A percentile compares a stretch with the other conserved stretches of the same genome.
Evolutionary conservation across 2,329 filamentous ascomycete genomes (phyloP).

Genomic region (Cyphellophora attinorum): DNA sequence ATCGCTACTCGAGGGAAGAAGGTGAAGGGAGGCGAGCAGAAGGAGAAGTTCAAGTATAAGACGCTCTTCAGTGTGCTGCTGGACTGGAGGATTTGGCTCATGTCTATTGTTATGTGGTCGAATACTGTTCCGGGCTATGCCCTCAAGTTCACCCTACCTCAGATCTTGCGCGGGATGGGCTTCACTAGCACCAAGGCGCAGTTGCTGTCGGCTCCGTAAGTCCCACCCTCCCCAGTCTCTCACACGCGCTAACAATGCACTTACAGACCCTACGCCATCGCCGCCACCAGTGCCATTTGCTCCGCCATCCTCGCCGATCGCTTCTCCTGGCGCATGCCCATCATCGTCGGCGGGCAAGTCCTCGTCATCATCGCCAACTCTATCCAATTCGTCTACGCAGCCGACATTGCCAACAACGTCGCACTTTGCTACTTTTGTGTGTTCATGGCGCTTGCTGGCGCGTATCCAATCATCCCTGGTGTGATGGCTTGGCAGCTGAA

Average conservation of each 20-base stretch:
- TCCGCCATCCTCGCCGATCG: conserved; percentile 29
- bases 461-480: conserved; percentile 34
- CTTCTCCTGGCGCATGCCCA: conserved; percentile 30
- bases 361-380: conserved; percentile 26
- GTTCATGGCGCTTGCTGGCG: conserved; percentile 32
- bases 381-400: conserved; percentile 27
- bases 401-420: conserved; percentile 29
- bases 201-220: conserved; percentile 23
- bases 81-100: conserved; percentile 41
- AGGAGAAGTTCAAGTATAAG: conserved; percentile 24
- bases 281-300: conserved; percentile 18
- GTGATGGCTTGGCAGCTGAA: conserved; percentile 33
- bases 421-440: conserved; percentile 35
- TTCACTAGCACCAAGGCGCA: conserved; percentile 27
- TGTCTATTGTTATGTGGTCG: conserved; percentile 34
- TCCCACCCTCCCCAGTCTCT: too few species aligned
- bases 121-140: conserved; percentile 30
- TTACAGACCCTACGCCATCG: conserved; percentile 28
- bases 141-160: conserved; percentile 27
- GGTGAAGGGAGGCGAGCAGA: too few species aligned
- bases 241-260: too few species aligned
- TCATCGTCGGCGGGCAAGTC: conserved; percentile 26
- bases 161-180: conserved; percentile 33
- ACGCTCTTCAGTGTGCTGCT: conserved; percentile 28
- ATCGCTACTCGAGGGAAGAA: too few species aligned